Base-by-base conservation (phyloP, 352 stramenopile species). In the Blastocystis hominis region DNA sequence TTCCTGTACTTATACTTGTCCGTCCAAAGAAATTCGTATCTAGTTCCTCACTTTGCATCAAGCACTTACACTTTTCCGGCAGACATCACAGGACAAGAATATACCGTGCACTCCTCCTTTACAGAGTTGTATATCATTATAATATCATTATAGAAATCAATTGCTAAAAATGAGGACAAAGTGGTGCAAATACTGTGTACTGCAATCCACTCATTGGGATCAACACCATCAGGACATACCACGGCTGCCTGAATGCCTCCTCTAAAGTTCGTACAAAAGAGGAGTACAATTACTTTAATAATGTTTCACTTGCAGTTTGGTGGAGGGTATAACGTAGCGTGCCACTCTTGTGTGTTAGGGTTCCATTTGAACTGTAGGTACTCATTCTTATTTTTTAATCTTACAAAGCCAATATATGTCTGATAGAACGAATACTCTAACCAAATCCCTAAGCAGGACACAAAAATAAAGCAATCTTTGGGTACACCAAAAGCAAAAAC, bases 61-160 rank as follows among this genome's bases (percentile, higher is more conserved):
- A 3, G 30, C 9, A 44, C 17, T 34, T 69, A 86, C 75, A 34
- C 59, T 13, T 47, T 10, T 42, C 75, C 75, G 6, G 75, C 75
- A 20, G 36, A 30, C 75, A 86, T 86, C 6, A 56, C 46, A 40
- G 75, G 75, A 44, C 75, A 86, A 20, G 56, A 61, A 17, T 86
- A 47, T 20, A 38, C 38, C 24, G 75, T 86, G 36, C 75, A 86
- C 44, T 86, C 75, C 36, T 86, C 75, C 17, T 30, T 36, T 1
- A 86, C 40, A 55, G 70, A 13, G 17, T 24, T 54, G 46, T 72
- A 86, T 4, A 86, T 36, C 42, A 69, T 56, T 30, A 20, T 47
- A 7, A 86, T 75, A 30, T 86, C 75, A n/a, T 86, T 86, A 24
- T 59, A 86, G 36, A 86, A 86, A 1, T 86, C 75, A 40, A 75